phyloP scores from a whole-genome alignment of 441 rosid species.

The Pelargonium citronellum region DNA sequence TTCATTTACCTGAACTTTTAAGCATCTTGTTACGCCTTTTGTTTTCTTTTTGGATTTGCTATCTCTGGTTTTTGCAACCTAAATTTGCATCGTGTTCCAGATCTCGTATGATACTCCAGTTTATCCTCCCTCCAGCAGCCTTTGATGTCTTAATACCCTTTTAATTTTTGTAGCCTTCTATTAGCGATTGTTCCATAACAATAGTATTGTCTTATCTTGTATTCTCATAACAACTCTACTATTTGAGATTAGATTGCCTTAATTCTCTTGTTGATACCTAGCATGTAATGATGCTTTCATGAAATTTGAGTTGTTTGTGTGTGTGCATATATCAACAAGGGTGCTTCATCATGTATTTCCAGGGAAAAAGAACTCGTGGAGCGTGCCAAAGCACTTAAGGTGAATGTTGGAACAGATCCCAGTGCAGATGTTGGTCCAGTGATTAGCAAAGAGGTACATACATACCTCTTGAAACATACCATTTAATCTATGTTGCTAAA shows the following conservation, averaged over 20 bases:
- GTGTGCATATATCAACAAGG: constrained; percentile 1
- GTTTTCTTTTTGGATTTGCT: not conserved
- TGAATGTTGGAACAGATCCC: constrained; percentile 6
- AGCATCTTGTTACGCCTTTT: not conserved
- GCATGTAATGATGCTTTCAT: constrained; percentile 9
- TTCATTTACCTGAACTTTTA: constrained; percentile 7
- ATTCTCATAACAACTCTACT: not conserved
- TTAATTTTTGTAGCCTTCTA: not conserved
- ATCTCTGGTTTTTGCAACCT: not conserved
- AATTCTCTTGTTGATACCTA: not conserved
- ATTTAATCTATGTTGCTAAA: too few relatives aligned
- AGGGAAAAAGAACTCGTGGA: constrained; percentile 41
- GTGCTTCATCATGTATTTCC: constrained; percentile 14
- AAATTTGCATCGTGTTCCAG: not conserved
- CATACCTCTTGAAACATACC: not conserved
- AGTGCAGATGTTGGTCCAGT: constrained; percentile 6
- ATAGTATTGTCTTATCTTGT: not conserved
- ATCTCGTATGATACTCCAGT: not conserved
- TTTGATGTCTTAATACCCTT: not conserved
- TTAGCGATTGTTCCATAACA: not conserved
- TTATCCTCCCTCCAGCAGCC: not conserved
- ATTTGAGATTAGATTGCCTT: not conserved
- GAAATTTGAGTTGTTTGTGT: constrained; percentile 10
- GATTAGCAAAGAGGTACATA: constrained; percentile 6
- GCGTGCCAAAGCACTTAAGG: constrained; percentile 5